phyloP scores from a whole-genome alignment of 164 flowering plant species.

The Magnolia kwangsiensis region DNA sequence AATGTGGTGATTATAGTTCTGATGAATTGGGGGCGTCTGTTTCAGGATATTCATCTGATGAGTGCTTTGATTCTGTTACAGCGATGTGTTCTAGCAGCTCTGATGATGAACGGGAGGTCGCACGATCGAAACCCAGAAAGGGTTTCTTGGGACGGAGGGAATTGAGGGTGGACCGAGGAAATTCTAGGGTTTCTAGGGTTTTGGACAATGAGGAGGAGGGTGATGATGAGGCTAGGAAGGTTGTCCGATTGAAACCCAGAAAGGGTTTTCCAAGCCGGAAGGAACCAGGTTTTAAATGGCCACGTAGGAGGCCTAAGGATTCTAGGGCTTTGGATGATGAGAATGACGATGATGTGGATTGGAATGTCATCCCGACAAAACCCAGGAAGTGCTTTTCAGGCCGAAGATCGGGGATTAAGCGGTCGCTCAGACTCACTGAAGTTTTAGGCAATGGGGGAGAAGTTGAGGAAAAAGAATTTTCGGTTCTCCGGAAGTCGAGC shows the following conservation, averaged over 20 bases:
- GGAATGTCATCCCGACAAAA: not conserved
- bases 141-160: conserved; percentile 12
- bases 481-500: no score
- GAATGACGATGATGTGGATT: conserved; percentile 20
- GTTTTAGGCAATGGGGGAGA: no score
- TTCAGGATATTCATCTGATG: conserved; percentile 45
- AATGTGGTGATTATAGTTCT: conserved; percentile 24
- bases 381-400: not conserved
- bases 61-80: conserved; percentile 22
- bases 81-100: conserved; percentile 7
- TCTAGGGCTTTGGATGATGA: conserved; percentile 19
- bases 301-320: conserved; percentile 3
- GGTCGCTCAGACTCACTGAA: not conserved
- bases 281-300: conserved; percentile 4
- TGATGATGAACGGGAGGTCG: conserved; percentile 18
- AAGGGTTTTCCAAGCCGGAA: conserved; percentile 13
- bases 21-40: conserved; percentile 36
- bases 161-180: conserved; percentile 4
- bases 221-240: conserved; percentile 19
- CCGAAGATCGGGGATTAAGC: not conserved
- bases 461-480: no score
- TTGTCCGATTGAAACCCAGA: conserved; percentile 19
- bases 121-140: conserved; percentile 20
- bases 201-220: not conserved
- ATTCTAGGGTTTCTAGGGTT: conserved; percentile 13